A percentile compares a stretch with the other conserved stretches of the same genome.
Evolutionary conservation across 73 alveolate species (phyloP).

Genomic region (Breviolum minutum): DNA sequence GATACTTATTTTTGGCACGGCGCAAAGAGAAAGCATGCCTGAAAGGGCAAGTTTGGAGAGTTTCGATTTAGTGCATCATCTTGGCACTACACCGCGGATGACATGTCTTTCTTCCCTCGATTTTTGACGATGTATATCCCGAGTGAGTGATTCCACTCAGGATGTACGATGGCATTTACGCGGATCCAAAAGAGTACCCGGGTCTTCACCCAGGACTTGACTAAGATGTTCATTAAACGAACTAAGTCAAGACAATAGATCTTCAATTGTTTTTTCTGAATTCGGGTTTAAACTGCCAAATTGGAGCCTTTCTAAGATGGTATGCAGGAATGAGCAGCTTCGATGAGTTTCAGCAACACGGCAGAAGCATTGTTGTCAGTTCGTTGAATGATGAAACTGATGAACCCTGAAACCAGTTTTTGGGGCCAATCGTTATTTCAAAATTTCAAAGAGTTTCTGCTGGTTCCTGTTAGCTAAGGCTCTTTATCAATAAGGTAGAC

Average conservation of each 20-base stretch:
- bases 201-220: constrained; percentile 59
- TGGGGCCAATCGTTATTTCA: background rate
- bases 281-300: background rate
- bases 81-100: background rate
- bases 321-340: constrained; percentile 55
- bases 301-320: background rate
- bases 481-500: constrained; percentile 50
- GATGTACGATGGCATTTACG: constrained; percentile 80
- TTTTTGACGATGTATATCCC: background rate
- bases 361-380: background rate
- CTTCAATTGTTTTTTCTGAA: background rate
- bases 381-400: background rate
- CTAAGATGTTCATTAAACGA: background rate
- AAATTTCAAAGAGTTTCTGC: background rate
- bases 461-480: background rate
- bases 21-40: background rate
- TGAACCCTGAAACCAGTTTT: background rate
- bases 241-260: too few relatives aligned
- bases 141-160: background rate
- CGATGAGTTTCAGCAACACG: constrained; percentile 52
- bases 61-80: too few relatives aligned
- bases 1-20: too few relatives aligned
- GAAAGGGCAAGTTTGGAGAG: background rate
- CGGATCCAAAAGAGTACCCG: constrained; percentile 45
- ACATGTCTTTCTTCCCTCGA: too few relatives aligned